Evolutionary conservation across 2,329 filamentous ascomycete species (phyloP), one percentile per base, ranked within the genome.

Genomic region (Colletotrichum cordylinicola): DNA sequence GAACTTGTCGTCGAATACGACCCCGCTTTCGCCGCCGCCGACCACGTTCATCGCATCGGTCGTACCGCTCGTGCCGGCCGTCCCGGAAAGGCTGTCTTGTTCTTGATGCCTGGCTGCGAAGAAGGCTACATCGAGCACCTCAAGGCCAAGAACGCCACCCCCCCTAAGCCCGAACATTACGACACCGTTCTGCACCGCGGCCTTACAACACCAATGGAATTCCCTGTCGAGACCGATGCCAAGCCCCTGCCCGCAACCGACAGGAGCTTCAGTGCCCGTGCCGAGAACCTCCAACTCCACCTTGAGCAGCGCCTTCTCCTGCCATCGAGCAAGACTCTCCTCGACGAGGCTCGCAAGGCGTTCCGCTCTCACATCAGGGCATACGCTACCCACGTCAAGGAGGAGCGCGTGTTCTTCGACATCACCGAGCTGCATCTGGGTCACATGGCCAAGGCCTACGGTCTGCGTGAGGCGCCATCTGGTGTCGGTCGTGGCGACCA

Each of bases 1-100:
- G 97, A 99, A 83, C 90, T 98, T 24, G 96, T 99, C 66, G 91
- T 99, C 72, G 97, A 99, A 84, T 98, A 98, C 82, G 97, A 99
- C 82, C 96, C 97, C 0, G 95, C 97, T 4, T 98, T 98, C 85
- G 95, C 94, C 82, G 93, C 95, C 29, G 94, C 96, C 76, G 97
- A 99, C 83, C 97, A 99, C 83, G 90, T 98, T 9, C 97, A 99
- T 86, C 94, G 97, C 72, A 95, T 98, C 71, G 97, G 97, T 70
- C 94, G 97, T 83, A 99, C 97, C 13, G 97, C 97, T 5, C 95
- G 97, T 88, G 95, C 98, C 1, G 97, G 97, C 18, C 94, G 95
- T 8, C 91, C 96, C 13, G 97, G 97, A 33, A 93, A 96, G 72
- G 96, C 97, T 1, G 90, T 95, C 13, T 92, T 98, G 29, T 98